Evolutionary conservation across 805 yeast genomes (phyloP).

Genomic region (Scheffersomyces lignosus): DNA sequence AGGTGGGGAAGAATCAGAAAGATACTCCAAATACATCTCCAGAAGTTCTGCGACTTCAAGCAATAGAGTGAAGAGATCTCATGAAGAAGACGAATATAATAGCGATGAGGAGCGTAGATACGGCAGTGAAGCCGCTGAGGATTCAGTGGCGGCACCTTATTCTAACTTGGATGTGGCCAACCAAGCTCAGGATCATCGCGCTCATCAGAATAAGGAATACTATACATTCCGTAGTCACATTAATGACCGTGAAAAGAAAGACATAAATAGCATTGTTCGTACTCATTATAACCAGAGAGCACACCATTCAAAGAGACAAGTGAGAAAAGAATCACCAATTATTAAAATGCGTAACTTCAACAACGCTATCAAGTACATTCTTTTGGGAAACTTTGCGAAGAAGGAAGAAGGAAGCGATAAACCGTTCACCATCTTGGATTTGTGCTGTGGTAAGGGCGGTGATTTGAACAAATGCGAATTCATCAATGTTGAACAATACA

Average conservation of each 20-base stretch:
- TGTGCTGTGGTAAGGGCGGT: slow-evolving; percentile 99
- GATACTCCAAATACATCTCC: slow-evolving; percentile 18
- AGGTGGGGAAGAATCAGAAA: slow-evolving; percentile 1
- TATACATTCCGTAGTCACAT: slow-evolving; percentile 41
- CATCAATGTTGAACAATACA: slow-evolving; percentile 69
- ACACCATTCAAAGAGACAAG: slow-evolving; percentile 57
- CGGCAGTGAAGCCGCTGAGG: slow-evolving; percentile 3
- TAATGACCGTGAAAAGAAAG: slow-evolving; percentile 31
- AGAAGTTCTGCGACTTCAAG: not conserved
- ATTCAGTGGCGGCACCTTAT: slow-evolving; percentile 3
- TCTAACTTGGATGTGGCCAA: slow-evolving; percentile 1
- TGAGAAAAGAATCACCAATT: slow-evolving; percentile 77
- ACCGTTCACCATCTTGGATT: slow-evolving; percentile 61
- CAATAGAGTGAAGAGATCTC: slow-evolving; percentile 6
- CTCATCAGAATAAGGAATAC: slow-evolving; percentile 16
- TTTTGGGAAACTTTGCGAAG: slow-evolving; percentile 67
- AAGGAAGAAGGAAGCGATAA: slow-evolving; percentile 15
- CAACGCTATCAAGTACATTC: slow-evolving; percentile 84
- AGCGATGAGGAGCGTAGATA: not conserved
- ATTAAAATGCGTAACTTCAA: slow-evolving; percentile 85
- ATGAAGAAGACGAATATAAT: not conserved
- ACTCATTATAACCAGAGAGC: slow-evolving; percentile 87
- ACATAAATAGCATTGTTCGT: slow-evolving; percentile 69
- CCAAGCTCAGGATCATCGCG: slow-evolving; percentile 1
- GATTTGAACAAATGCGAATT: slow-evolving; percentile 88